Percentiles rank a stretch among this genome's conserved stretches.
Conservation (phyloP, 2,329 filamentous ascomycete genomes). For the Cyphellophora europaea region DNA sequence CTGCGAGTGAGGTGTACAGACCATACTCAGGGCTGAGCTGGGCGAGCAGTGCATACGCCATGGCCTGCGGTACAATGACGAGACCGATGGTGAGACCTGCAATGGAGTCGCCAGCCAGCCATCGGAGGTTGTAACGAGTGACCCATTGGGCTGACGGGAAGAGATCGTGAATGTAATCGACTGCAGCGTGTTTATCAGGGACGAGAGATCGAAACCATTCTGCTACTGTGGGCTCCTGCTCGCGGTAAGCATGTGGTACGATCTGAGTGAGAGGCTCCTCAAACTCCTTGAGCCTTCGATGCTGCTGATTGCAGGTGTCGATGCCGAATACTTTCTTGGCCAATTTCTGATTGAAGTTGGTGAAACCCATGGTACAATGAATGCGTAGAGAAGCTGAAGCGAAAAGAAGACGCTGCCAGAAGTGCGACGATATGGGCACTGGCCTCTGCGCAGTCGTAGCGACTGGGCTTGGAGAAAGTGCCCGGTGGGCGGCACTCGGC, state of each 20-base stretch:
- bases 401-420: too few relatives aligned
- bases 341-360: too few relatives aligned
- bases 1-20: conserved; percentile 90
- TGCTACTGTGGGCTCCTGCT: conserved; percentile 11
- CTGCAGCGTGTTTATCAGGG: conserved; percentile 5
- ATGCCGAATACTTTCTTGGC: neutral
- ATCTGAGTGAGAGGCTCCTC: conserved; percentile 1
- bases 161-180: conserved; percentile 19
- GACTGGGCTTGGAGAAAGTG: too few relatives aligned
- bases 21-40: conserved; percentile 70
- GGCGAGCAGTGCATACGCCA: conserved; percentile 84
- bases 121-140: conserved; percentile 40
- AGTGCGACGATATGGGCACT: too few relatives aligned
- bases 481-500: too few relatives aligned
- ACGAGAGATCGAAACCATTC: conserved; percentile 9
- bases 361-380: too few relatives aligned
- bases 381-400: too few relatives aligned
- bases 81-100: conserved; percentile 58
- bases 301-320: neutral
- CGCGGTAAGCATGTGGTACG: conserved; percentile 14
- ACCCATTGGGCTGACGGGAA: conserved; percentile 45
- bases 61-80: conserved; percentile 83
- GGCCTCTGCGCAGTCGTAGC: too few relatives aligned
- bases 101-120: conserved; percentile 39
- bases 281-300: neutral